Percentiles rank a stretch among this genome's conserved stretches.
Conservation (phyloP, 305 asterid genomes). For the Stenogyne calaminthoides region DNA sequence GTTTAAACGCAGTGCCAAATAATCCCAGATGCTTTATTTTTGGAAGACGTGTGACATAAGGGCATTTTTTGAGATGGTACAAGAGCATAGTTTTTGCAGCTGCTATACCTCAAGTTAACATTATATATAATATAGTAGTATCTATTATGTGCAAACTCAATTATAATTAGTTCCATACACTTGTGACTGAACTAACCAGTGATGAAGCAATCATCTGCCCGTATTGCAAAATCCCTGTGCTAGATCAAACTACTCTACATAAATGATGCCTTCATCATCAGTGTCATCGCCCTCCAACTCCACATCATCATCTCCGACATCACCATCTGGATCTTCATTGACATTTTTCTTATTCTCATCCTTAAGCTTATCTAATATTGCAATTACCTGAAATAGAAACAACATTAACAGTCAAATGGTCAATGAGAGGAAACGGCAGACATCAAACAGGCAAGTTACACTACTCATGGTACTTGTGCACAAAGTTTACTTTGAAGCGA, state of each 20-base stretch:
- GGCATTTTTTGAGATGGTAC: slow-evolving; percentile 10
- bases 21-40: slow-evolving; percentile 34
- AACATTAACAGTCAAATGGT: slow-evolving; percentile 15
- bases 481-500: background rate
- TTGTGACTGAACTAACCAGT: slow-evolving; percentile 36
- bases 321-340: slow-evolving; percentile 29
- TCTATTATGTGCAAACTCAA: background rate
- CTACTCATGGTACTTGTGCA: background rate
- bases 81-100: background rate
- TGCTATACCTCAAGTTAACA: background rate
- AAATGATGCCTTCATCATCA: slow-evolving; percentile 85
- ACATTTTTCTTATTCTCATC: slow-evolving; percentile 58
- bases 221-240: slow-evolving; percentile 18
- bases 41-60: background rate
- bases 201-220: slow-evolving; percentile 26
- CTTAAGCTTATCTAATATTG: slow-evolving; percentile 83
- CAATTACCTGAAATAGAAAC: slow-evolving; percentile 65
- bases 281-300: slow-evolving; percentile 52
- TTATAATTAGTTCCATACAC: background rate
- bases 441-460: background rate
- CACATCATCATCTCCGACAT: too few relatives aligned
- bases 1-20: slow-evolving; percentile 39
- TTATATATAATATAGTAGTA: background rate
- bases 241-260: slow-evolving; percentile 59
- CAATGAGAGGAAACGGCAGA: slow-evolving; percentile 8